Evolutionary conservation across 768 basidiomycete species (phyloP).

Genomic region (Hysterangium stoloniferum): DNA sequence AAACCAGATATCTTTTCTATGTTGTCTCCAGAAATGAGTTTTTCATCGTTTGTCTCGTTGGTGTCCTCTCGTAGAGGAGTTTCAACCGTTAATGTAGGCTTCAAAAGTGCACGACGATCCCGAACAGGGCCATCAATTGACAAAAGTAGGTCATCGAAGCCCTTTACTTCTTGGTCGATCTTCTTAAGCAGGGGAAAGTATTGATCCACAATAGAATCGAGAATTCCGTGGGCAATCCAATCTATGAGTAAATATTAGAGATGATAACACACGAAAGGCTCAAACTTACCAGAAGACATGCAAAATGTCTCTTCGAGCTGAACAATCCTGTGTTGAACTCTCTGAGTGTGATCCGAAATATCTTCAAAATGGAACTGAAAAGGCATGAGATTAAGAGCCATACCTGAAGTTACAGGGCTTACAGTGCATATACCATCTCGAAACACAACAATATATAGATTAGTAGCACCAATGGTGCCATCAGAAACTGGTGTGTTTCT

Average conservation of each 20-base stretch:
- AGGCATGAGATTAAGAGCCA: background rate
- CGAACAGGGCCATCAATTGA: conserved; percentile 10
- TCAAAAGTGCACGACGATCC: no score
- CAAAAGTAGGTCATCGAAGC: conserved; percentile 61
- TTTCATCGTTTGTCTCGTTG: no score
- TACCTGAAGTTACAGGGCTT: conserved; percentile 20
- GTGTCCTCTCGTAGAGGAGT: no score
- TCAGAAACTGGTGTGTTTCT: conserved; percentile 27
- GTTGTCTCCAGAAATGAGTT: background rate
- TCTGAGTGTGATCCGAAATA: conserved; percentile 77
- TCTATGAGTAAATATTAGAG: conserved; percentile 35
- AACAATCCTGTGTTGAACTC: conserved; percentile 64
- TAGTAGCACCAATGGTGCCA: conserved; percentile 60
- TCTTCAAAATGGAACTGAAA: conserved; percentile 85
- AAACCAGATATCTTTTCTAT: background rate
- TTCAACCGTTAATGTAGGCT: no score
- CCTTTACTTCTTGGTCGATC: conserved; percentile 73
- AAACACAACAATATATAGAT: conserved; percentile 86
- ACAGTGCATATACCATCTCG: conserved; percentile 79
- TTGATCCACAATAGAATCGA: conserved; percentile 91
- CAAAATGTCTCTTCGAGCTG: conserved; percentile 52
- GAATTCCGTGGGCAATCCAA: conserved; percentile 88
- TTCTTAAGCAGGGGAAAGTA: conserved; percentile 81
- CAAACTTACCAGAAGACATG: conserved; percentile 60
- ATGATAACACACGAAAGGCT: background rate